phyloP scores from a whole-genome alignment of 2,329 filamentous ascomycete genomes.

The Monosporascus sp. region DNA sequence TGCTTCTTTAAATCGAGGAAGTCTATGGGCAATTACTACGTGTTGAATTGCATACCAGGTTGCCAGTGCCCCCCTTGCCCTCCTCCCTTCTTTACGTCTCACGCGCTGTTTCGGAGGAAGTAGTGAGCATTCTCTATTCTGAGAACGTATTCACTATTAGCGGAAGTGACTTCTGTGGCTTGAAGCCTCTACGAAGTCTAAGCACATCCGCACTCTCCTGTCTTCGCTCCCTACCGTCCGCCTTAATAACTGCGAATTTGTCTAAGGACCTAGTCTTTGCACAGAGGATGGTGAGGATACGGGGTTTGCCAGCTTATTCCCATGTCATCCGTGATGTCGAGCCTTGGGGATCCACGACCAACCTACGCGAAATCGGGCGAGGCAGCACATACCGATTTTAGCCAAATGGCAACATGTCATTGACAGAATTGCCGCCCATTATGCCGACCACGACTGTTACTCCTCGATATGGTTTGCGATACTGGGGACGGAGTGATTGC shows the following conservation, averaged over 20 bases:
- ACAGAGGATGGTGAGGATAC: no score
- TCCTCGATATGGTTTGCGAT: conserved; percentile 1
- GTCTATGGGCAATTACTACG: background rate
- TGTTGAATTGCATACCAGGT: background rate
- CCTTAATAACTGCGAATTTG: background rate
- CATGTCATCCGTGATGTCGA: no score
- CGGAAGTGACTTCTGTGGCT: background rate
- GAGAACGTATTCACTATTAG: conserved; percentile 2
- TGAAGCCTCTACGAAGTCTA: background rate
- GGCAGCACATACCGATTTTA: no score
- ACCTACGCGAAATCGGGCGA: no score
- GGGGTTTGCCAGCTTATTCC: no score
- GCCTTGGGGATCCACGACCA: no score
- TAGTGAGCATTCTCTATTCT: background rate
- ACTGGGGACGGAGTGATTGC: background rate
- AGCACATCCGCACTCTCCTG: background rate
- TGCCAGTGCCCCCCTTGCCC: conserved; percentile 1
- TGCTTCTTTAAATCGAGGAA: conserved; percentile 1
- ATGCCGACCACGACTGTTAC: background rate
- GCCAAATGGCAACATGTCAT: background rate
- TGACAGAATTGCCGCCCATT: background rate
- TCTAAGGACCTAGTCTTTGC: background rate
- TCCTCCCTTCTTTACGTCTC: background rate
- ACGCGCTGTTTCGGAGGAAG: background rate
- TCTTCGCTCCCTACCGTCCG: background rate